Conservation (phyloP, 192 early-diverging fungal genomes). For the Coemansia sp. region DNA sequence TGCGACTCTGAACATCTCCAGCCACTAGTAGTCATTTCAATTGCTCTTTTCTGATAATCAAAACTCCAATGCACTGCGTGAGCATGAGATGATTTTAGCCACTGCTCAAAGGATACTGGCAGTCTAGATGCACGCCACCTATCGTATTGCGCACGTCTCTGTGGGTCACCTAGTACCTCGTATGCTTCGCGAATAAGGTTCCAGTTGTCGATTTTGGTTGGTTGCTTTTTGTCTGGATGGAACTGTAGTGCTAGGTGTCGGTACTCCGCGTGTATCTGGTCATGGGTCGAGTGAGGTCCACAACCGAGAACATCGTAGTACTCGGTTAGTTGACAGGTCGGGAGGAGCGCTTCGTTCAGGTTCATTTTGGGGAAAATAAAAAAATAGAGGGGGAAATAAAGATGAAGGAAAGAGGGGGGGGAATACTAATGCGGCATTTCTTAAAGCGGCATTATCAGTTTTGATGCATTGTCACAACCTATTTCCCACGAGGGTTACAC, state of each 20-base stretch:
- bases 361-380: neutral
- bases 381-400: neutral
- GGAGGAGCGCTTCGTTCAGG: neutral
- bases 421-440: no score
- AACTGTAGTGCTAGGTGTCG: constrained; percentile 14
- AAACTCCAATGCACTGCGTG: constrained; percentile 42
- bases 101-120: constrained; percentile 35
- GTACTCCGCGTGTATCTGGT: constrained; percentile 38
- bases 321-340: neutral
- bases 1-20: neutral
- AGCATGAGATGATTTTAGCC: constrained; percentile 15
- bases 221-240: constrained; percentile 31
- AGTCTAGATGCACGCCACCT: constrained; percentile 30
- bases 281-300: constrained; percentile 17
- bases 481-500: neutral
- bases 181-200: constrained; percentile 30
- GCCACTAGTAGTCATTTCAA: neutral
- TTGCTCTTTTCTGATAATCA: constrained; percentile 13
- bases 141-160: constrained; percentile 39
- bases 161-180: constrained; percentile 26
- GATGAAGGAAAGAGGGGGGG: neutral
- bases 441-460: neutral
- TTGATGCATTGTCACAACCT: neutral
- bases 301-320: constrained; percentile 44
- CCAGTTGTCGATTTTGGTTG: constrained; percentile 10